A percentile compares a stretch with the other conserved stretches of the same genome.
Conservation (phyloP, 495 filamentous ascomycete genomes). For the Aspergillus avenaceus region DNA sequence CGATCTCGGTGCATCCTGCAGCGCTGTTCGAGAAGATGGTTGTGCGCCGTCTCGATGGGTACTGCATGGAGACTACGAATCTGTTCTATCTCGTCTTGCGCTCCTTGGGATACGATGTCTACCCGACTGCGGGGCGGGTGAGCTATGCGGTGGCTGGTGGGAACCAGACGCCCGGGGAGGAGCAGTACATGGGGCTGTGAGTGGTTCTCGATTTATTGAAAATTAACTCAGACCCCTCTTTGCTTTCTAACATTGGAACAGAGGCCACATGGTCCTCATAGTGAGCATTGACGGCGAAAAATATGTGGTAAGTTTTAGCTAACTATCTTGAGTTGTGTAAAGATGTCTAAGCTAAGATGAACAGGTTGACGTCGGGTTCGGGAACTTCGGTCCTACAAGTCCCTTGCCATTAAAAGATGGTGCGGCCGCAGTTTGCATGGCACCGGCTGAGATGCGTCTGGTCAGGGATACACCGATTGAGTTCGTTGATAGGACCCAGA, state of each 20-base stretch:
- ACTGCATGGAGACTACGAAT: constrained; percentile 73
- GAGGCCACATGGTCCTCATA: constrained; percentile 63
- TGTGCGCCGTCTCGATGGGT: constrained; percentile 60
- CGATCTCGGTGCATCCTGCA: constrained; percentile 54
- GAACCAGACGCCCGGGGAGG: constrained; percentile 11
- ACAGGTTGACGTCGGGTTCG: constrained; percentile 70
- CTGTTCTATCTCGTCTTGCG: constrained; percentile 60
- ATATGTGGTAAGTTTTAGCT: constrained; percentile 40
- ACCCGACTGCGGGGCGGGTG: constrained; percentile 43
- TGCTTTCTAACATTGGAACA: too few relatives aligned
- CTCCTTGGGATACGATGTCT: constrained; percentile 56
- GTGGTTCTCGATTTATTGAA: constrained; percentile 3
- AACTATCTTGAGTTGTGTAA: background rate
- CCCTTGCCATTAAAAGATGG: constrained; percentile 50
- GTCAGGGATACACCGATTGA: constrained; percentile 38
- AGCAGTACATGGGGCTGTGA: constrained; percentile 23
- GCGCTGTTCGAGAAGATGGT: constrained; percentile 65
- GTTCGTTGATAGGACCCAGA: constrained; percentile 38
- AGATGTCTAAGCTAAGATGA: constrained; percentile 3
- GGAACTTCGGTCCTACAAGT: constrained; percentile 49
- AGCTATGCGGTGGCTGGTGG: constrained; percentile 18
- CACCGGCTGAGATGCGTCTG: constrained; percentile 46
- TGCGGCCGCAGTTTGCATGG: constrained; percentile 34
- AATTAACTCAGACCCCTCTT: too few relatives aligned
- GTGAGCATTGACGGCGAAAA: constrained; percentile 50